Percentiles rank a stretch among this genome's conserved stretches.
Evolutionary conservation across 2,329 filamentous ascomycete genomes (phyloP).

Genomic region (Chaetomiaceae sp.): DNA sequence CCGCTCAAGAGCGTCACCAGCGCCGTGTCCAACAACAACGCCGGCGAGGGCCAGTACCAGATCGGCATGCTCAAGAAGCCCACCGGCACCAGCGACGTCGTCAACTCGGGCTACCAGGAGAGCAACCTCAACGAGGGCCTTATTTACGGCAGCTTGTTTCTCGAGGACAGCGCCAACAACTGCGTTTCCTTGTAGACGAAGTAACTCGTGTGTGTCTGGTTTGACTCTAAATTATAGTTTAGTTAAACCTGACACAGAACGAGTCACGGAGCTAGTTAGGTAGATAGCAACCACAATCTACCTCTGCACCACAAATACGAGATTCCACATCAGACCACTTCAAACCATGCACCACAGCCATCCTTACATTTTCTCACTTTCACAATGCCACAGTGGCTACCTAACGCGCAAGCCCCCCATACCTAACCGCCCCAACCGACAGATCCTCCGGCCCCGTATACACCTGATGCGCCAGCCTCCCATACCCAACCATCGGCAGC

Average conservation of each 20-base stretch:
- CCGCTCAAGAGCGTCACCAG: constrained; percentile 45
- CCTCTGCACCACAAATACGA: no score
- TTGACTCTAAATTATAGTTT: no score
- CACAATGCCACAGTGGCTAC: background rate
- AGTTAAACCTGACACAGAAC: no score
- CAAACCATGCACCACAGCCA: background rate
- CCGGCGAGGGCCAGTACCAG: constrained; percentile 52
- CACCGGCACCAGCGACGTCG: constrained; percentile 47
- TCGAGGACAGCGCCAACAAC: constrained; percentile 42
- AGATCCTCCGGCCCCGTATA: constrained; percentile 22
- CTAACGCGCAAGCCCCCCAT: background rate
- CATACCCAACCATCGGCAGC: constrained; percentile 11
- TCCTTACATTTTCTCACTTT: background rate
- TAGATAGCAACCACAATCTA: background rate
- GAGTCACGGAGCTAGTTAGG: background rate
- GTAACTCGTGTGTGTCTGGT: no score
- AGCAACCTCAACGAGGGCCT: constrained; percentile 44
- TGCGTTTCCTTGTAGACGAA: constrained; percentile 38
- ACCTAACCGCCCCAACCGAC: constrained; percentile 12
- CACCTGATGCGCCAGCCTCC: constrained; percentile 15
- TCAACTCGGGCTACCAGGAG: constrained; percentile 47
- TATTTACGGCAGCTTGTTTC: constrained; percentile 48
- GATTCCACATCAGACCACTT: background rate
- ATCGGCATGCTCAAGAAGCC: constrained; percentile 57
- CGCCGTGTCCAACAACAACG: constrained; percentile 45